Base-by-base conservation (phyloP, 129 eudicot genomes). In the Flaveria ramosissima region DNA sequence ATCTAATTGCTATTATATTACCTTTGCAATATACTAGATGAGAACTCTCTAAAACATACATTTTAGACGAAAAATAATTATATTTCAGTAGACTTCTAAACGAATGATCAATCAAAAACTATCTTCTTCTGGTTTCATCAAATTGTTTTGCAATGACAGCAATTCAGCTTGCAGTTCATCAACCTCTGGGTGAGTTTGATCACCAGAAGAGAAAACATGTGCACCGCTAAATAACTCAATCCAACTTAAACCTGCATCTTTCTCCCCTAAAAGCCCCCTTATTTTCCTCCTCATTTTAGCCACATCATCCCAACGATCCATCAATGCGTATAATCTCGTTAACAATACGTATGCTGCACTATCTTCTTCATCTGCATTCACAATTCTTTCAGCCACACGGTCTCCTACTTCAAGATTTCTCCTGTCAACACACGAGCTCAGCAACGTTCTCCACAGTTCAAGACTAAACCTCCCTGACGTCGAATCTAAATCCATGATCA, bases 231-330 rank as follows among this genome's bases (percentile, higher is more conserved):
- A 51, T 45, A 84, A 80, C 83, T 83, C 94, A 10, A 92, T 83
- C 96, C 96, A 90, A 77, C 98, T 92, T 17, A 90, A 68, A 17
- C 94, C 96, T 2, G 89, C 90, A 32, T 86, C 92, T 75, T 88
- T 90, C 43, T 86, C 92, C 70, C 84, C 53, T 75, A 75, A 21
- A 60, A 45, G 65, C 67, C 74, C 83, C 66, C 90, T 80, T 45
- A 87, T 76, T 70, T 79, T 90, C 80, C 80, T 88, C 83, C 96
- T 85, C 80, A 78, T 83, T 68, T 86, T 84, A 4, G 88, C 83
- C 61, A 92, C 96, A 41, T 77, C 81, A 15, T 84, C 87, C 98
- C 97, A 89, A 43, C 83, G 83, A n/a, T 88, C 89, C 17, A 72
- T 72, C 32, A 85, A 77, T 36, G 91, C 88, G 82, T 85, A 87